Base-by-base conservation (phyloP, 345 rosid species). In the Erysimum cheiranthoides region DNA sequence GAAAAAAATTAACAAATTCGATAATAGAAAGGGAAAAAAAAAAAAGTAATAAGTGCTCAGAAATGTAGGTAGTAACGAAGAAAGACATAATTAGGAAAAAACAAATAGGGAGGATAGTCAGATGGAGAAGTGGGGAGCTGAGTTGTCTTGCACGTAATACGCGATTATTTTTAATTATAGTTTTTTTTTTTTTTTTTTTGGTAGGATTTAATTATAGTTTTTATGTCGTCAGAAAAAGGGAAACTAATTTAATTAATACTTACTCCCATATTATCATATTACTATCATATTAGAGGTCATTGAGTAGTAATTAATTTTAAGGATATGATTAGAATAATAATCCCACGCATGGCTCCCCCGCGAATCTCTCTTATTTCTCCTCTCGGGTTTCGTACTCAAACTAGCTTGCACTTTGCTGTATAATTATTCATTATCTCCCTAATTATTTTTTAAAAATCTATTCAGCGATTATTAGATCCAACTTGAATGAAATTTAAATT, bases 331-430 rank as follows among this genome's bases (percentile, higher is more conserved):
- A 79, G 61, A 84, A 85, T 71, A 86, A 45, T 78, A 80, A 86
- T 82, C 88, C 86, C 87, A 85, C 89, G 91, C 88, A 70, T 71
- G 90, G 87, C 73, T 84, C 85, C 82, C 93, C 90, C 87, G 91
- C 77, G 93, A 90, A 87, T 90, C 96, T 88, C 87, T 88, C 88
- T 61, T 46, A 45, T 65, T 86, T 82, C 84, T 76, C 84, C 75
- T 74, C 77, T 74, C 77, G 78, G 86, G 82, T 47, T 77, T 49
- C 50, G 56, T 56, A 10, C 61, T 58, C 0, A 71, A 53, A 78
- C 71, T 82, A 35, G 79, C 80, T 78, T 69, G 84, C 79, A 78
- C 64, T 78, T 74, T 73, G 85, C 77, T 80, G 81, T 78, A 2
- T n/a, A 13, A 39, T 3, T 40, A 21, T 10, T 35, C 30, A 36